Percentiles rank a stretch among this genome's conserved stretches.
Conservation (phyloP, 805 yeast species). For the Tetrapisispora pingtungensis region DNA sequence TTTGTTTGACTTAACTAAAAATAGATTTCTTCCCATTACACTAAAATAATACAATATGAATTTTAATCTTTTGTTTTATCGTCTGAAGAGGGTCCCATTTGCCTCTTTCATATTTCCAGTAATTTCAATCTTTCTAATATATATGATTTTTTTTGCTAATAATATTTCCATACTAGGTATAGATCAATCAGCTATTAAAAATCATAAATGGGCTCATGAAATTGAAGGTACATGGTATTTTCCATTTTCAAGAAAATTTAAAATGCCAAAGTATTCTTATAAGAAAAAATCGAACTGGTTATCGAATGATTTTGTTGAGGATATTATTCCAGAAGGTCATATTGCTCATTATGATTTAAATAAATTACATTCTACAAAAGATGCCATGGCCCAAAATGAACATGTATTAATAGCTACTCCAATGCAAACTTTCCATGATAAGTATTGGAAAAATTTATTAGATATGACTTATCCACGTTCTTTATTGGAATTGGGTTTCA, state of each 20-base stretch:
- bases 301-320: slow-evolving; percentile 42
- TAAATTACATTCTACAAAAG: slow-evolving; percentile 57
- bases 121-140: slow-evolving; percentile 13
- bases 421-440: slow-evolving; percentile 73
- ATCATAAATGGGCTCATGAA: slow-evolving; percentile 31
- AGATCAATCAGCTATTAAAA: slow-evolving; percentile 16
- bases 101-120: slow-evolving; percentile 18
- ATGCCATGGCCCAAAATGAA: slow-evolving; percentile 68
- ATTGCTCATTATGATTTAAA: slow-evolving; percentile 80
- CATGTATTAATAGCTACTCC: slow-evolving; percentile 84
- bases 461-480: slow-evolving; percentile 74
- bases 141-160: slow-evolving; percentile 15
- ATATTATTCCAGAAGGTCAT: slow-evolving; percentile 58
- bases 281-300: slow-evolving; percentile 31
- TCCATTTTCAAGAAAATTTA: slow-evolving; percentile 26
- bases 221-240: slow-evolving; percentile 28
- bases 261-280: slow-evolving; percentile 40
- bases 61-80: slow-evolving; percentile 1
- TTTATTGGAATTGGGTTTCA: slow-evolving; percentile 80
- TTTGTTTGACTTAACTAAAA: neutral
- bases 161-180: slow-evolving; percentile 18
- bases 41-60: neutral
- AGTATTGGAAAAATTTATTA: slow-evolving; percentile 80
- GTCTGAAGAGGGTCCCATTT: slow-evolving; percentile 22
- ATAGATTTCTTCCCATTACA: neutral